Percentiles rank a stretch among this genome's conserved stretches.
These are phyloP conservation scores for Geosmithia morbida DNA, from an alignment of 2,329 filamentous ascomycete genomes.

Conservation along the genomic window DNA sequence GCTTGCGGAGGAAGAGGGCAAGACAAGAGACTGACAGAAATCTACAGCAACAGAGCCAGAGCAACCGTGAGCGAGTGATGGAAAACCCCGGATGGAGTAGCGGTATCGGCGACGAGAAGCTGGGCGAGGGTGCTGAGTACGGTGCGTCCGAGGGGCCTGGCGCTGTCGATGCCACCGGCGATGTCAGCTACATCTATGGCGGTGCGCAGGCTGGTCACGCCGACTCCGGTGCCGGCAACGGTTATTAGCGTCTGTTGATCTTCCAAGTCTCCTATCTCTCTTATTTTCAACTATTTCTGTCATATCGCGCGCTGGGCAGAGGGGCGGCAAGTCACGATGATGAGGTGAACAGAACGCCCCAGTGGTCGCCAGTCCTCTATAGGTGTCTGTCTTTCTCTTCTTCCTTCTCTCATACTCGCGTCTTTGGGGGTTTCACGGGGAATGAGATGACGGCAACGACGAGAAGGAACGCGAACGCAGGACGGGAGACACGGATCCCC, in stretches of 20 bases:
- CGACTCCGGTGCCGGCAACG: constrained; percentile 36
- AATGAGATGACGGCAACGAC: not conserved
- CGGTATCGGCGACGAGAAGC: constrained; percentile 14
- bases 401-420: not conserved
- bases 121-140: constrained; percentile 18
- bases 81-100: constrained; percentile 16
- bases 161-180: constrained; percentile 23
- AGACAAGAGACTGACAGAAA: not conserved
- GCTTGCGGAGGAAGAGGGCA: not conserved
- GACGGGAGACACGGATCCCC: too few species aligned
- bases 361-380: not conserved
- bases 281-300: not conserved
- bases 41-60: constrained; percentile 24
- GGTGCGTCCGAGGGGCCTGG: constrained; percentile 23
- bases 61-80: constrained; percentile 22
- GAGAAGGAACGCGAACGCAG: too few species aligned
- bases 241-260: constrained; percentile 22
- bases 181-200: constrained; percentile 36
- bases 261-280: not conserved
- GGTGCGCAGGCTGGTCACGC: constrained; percentile 41
- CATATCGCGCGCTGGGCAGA: not conserved
- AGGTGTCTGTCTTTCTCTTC: not conserved
- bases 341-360: not conserved
- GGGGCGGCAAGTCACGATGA: too few species aligned
- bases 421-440: not conserved